Evolutionary conservation across 257 asterid species (phyloP), one percentile per base, ranked within the genome.

Genomic region (Ocimum tenuiflorum): DNA sequence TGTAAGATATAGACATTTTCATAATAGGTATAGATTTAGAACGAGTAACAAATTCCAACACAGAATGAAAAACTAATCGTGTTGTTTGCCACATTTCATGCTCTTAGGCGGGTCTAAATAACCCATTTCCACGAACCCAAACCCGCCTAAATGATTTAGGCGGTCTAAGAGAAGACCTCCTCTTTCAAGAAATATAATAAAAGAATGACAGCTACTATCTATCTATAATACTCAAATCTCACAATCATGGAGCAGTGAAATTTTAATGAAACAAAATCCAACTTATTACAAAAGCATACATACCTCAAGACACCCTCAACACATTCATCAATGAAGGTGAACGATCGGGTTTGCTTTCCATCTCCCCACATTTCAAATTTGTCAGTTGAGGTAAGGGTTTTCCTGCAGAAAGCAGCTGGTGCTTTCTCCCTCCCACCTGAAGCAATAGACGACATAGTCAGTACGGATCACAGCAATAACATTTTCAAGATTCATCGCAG

Each of bases 311-410:
- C 96, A 66, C 96, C 96, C 82, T 88, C 94, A 42, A 88, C 94
- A 12, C 94, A 88, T 79, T 88, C 96, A n/a, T 88, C 96, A 60
- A 88, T 88, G 66, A 88, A 85, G 56, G 94, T 88, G 71, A 88
- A 88, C 3, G 96, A 88, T n/a, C 96, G 82, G n/a, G 96, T 88
- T 55, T 88, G 96, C 35, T 77, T 71, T 22, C 96, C 96, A 69
- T 88, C 96, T 70, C 94, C 96, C 96, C 96, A 88, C 96, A 88
- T 88, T 78, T 88, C 96, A 65, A 88, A 86, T 73, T 78, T 88
- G 47, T 84, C 96, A 2, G 85, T 79, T 9, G 96, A 72, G 12
- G 95, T 84, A 56, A 84, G 65, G 35, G 91, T 70, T 75, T 88
- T 88, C 73, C 96, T 78, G 63, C 96, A 88, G 76, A 88, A 88